Conservation (phyloP, 2,329 filamentous ascomycete species). For the Leptographium radiaticola region DNA sequence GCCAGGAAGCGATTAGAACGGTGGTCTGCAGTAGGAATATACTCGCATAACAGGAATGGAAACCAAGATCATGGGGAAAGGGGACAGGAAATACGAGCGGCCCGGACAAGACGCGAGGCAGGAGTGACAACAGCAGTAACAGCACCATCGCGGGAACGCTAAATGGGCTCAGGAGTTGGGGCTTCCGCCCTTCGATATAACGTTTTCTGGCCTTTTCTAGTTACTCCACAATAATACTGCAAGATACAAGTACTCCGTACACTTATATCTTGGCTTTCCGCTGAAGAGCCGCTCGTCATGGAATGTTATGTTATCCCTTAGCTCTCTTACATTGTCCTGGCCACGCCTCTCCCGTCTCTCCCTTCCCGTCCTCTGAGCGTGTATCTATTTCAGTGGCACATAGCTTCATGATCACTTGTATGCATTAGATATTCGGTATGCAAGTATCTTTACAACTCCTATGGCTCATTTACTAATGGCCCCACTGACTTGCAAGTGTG, state of each 20-base stretch:
- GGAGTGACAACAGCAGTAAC: neutral
- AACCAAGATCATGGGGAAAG: neutral
- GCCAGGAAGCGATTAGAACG: too few relatives aligned
- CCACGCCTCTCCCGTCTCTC: neutral
- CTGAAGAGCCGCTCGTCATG: too few relatives aligned
- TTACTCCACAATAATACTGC: too few relatives aligned
- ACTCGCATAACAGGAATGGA: neutral
- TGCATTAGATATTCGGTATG: neutral
- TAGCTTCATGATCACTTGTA: too few relatives aligned
- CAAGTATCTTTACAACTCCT: neutral
- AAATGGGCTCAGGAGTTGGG: neutral
- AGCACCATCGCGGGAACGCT: constrained; percentile 1
- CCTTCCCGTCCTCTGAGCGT: neutral
- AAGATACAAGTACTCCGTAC: too few relatives aligned
- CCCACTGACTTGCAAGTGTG: neutral
- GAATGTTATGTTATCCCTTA: too few relatives aligned
- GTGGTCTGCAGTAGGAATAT: too few relatives aligned
- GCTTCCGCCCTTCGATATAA: neutral
- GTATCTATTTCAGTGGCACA: too few relatives aligned
- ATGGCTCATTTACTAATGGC: neutral
- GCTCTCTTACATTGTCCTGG: neutral
- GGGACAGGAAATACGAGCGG: too few relatives aligned
- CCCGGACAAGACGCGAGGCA: neutral
- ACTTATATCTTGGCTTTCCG: neutral
- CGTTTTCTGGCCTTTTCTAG: neutral